Base-by-base conservation (phyloP, 23 red algal genomes). In the Agarophyton chilense region DNA sequence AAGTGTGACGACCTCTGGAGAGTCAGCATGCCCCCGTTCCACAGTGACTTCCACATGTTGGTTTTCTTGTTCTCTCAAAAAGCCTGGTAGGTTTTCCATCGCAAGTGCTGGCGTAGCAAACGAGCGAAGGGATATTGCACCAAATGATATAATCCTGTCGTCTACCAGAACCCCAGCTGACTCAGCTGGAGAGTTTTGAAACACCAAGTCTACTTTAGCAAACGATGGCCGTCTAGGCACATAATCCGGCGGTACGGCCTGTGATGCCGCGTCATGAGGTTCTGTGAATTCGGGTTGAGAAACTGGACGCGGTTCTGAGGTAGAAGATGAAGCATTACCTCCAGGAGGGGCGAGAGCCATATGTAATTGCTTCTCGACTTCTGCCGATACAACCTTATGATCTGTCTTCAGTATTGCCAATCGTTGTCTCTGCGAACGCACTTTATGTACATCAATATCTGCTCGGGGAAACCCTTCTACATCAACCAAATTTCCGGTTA, bases 381-480 rank as follows among this genome's bases (percentile, higher is more conserved):
- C 84, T 44, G 61, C 61, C 12, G 85, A 89, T 36, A 98, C 50
- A 12, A 2, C 46, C 36, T 79, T 72, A 77, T 94, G 86, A 63
- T 98, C 95, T 52, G 71, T 98, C 50, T 80, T 90, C 9, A 98
- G 18, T 19, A 60, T 50, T 0, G 84, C 90, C 46, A 94, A 81
- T 31, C 84, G 52, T n/a, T 98, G 73, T 4, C 95, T 72, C 45
- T 89, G 83, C 13, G 46, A 77, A 35, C 95, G 91, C 11, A 94
- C 52, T 36, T 41, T 58, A 35, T 85, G 43, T 11, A 98, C 82
- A 72, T 98, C 95, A 72, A 92, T 80, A 66, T 98, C 95, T 9
- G 79, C 39, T 55, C 95, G 95, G 6, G 95, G 95, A 52, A 90
- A 98, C 45, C 95, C 95, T 36, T 98, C 90, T 13, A 63, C 84